Evolutionary conservation across 805 yeast genomes (phyloP), one percentile per base, ranked within the genome.

Genomic region (Saccharomycopsis fibuligera): DNA sequence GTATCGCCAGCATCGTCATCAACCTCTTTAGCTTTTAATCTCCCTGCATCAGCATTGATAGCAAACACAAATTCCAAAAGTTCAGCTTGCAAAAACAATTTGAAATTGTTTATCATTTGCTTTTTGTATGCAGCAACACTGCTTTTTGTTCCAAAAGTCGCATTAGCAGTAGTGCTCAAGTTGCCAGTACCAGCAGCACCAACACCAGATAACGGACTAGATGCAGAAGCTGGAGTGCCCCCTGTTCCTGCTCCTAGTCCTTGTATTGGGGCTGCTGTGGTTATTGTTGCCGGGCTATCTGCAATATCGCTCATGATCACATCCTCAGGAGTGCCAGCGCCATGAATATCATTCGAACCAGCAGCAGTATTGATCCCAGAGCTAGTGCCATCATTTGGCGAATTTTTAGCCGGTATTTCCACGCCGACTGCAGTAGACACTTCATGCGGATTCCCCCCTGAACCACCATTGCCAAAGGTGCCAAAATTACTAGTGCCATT

Each of bases 61-160:
- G 59, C 53, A 49, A 65, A 72, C 14, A 72, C 61, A 21, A 66
- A 64, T 21, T 72, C 74, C 12, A 71, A 56, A 16, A 72, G 60
- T 43, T 68, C 72, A 49, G 61, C 64, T 50, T 71, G 75, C 41
- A 72, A 62, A 19, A 53, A 47, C 16, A 22, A 14, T 24, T 47
- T 44, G 35, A 53, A 44, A 23, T 35, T 45, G 21, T 24, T 41
- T 5, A 39, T 19, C 14, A 24, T 3, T 41, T 51, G 55, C 29
- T 45, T 48, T 23, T 51, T 51, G 24, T 23, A 23, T 6, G 27
- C 16, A 4, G 35, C 5, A 22, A 35, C 6, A 9, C 25, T 38
- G n/a, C n/a, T n/a, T n/a, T n/a, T n/a, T n/a, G n/a, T n/a, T n/a
- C n/a, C n/a, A n/a, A n/a, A n/a, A 25, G 22, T 25, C 21, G 27